These are phyloP conservation scores for Yamadazyma pseudoaaseri DNA, from an alignment of 1,139 yeast species.

Conservation along the genomic window DNA sequence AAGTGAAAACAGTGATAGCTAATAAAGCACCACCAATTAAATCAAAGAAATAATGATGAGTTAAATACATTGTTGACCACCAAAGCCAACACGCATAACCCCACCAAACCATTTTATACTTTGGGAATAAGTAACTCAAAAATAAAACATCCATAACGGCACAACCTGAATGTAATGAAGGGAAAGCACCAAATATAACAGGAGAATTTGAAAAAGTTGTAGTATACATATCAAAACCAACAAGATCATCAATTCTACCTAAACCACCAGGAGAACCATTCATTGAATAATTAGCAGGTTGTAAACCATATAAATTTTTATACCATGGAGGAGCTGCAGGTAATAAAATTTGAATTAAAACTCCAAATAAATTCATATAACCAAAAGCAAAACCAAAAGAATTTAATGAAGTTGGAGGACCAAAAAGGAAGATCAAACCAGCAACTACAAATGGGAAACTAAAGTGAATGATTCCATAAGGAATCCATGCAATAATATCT, in stretches of 20 bases:
- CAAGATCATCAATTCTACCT: constrained; percentile 76
- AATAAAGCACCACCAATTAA: constrained; percentile 86
- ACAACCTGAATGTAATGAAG: constrained; percentile 91
- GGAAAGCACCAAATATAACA: constrained; percentile 96
- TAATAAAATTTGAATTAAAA: constrained; percentile 70
- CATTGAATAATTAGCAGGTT: constrained; percentile 91
- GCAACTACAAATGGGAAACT: constrained; percentile 89
- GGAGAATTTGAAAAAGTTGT: constrained; percentile 85
- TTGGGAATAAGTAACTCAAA: constrained; percentile 79
- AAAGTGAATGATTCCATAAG: constrained; percentile 90
- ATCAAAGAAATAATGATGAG: constrained; percentile 93
- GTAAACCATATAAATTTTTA: constrained; percentile 77
- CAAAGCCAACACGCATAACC: constrained; percentile 86
- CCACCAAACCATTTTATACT: constrained; percentile 59
- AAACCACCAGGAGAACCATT: constrained; percentile 96
- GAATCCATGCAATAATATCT: constrained; percentile 92
- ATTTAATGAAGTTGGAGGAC: constrained; percentile 87
- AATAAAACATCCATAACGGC: constrained; percentile 92
- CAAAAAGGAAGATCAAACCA: constrained; percentile 74
- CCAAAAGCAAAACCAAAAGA: constrained; percentile 95
- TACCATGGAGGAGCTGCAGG: constrained; percentile 99
- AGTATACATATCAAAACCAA: constrained; percentile 87
- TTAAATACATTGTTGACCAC: constrained; percentile 98
- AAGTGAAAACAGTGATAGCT: constrained; percentile 67
- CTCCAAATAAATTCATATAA: constrained; percentile 91